Percentiles rank a stretch among this genome's conserved stretches.
Conservation (phyloP, 2,329 filamentous ascomycete genomes). For the Biscogniauxia marginata region DNA sequence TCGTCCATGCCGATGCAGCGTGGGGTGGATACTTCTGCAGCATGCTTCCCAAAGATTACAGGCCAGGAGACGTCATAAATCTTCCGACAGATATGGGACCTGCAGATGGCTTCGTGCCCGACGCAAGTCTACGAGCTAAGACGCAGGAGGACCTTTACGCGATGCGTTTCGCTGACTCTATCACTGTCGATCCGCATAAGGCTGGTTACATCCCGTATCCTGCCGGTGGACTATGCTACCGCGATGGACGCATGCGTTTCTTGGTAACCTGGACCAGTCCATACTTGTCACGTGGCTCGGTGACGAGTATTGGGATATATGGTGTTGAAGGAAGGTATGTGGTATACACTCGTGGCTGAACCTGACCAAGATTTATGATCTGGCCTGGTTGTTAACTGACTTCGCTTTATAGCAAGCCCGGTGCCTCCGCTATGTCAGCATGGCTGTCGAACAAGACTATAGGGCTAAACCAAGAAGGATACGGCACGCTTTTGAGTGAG, state of each 20-base stretch:
- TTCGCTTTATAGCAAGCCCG: constrained; percentile 38
- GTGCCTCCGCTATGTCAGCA: constrained; percentile 43
- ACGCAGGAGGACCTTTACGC: constrained; percentile 41
- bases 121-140: constrained; percentile 33
- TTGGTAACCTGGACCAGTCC: constrained; percentile 45
- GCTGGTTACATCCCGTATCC: constrained; percentile 47
- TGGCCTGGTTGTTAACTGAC: neutral
- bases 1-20: constrained; percentile 47
- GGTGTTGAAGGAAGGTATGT: constrained; percentile 44
- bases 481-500: constrained; percentile 42
- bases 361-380: neutral
- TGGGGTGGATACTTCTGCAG: constrained; percentile 51
- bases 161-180: constrained; percentile 40
- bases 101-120: constrained; percentile 34
- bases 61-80: constrained; percentile 26
- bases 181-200: constrained; percentile 50
- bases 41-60: constrained; percentile 39
- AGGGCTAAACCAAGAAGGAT: constrained; percentile 40
- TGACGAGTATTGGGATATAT: constrained; percentile 41
- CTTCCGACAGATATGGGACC: constrained; percentile 29
- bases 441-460: constrained; percentile 46
- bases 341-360: no score
- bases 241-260: constrained; percentile 42
- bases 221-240: constrained; percentile 43
- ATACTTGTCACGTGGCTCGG: constrained; percentile 38